These are phyloP conservation scores for Chaetothyriales sp. DNA, from an alignment of 2,329 filamentous ascomycete species.

Conservation along the genomic window DNA sequence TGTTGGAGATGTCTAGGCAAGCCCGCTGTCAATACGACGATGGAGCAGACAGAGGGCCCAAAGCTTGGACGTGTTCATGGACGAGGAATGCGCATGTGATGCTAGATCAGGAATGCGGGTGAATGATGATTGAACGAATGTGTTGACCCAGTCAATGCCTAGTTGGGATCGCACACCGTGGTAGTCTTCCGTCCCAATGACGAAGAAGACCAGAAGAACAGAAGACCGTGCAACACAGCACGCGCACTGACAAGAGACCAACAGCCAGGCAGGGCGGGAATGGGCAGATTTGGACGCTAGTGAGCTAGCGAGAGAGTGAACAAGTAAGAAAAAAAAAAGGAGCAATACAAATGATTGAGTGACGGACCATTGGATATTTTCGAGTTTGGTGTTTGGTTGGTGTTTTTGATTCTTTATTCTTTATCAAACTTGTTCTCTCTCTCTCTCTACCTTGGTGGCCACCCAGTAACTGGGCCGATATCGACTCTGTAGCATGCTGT, in stretches of 20 bases:
- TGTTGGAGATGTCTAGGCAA: neutral
- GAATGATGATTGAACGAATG: neutral
- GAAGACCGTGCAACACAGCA: too few relatives aligned
- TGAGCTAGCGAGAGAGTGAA: neutral
- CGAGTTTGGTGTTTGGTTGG: too few relatives aligned
- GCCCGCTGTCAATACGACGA: neutral
- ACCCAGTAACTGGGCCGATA: slow-evolving; percentile 78
- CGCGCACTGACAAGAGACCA: neutral
- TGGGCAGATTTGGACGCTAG: neutral
- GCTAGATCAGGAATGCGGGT: too few relatives aligned
- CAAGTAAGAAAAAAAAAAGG: neutral
- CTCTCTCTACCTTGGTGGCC: slow-evolving; percentile 47
- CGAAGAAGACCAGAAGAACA: neutral
- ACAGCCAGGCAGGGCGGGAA: neutral
- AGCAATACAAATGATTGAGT: slow-evolving; percentile 1
- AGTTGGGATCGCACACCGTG: neutral
- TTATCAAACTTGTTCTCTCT: neutral
- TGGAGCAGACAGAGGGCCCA: neutral
- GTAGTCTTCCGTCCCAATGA: neutral
- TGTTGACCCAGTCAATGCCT: neutral
- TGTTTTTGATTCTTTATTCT: neutral
- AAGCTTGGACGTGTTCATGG: neutral
- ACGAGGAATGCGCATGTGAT: neutral
- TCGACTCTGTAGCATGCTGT: slow-evolving; percentile 72
- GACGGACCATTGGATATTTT: too few relatives aligned